Evolutionary conservation across 805 yeast genomes (phyloP), one percentile per base, ranked within the genome.

Genomic region (Wickerhamomyces kurtzmanii): DNA sequence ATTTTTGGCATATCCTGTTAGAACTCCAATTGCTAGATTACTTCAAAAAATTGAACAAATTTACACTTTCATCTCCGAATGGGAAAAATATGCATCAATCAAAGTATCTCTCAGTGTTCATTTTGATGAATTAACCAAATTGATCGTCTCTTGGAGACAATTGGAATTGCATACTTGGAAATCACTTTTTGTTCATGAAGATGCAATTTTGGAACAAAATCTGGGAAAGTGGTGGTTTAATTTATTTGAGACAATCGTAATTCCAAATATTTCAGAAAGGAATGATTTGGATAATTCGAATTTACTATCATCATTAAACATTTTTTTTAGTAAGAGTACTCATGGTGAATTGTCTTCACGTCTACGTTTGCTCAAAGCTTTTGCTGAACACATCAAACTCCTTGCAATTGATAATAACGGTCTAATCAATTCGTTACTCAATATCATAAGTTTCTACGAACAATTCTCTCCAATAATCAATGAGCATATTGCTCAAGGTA

Each of bases 151-250:
- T 0, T 91, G 99, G 99, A 73, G 99, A 60, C 72, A 71, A 42
- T 51, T 87, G 22, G 99, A 91, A 50, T 65, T 91, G 26, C 62
- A 78, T 0, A 76, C 94, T 2, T 91, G 97, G 96, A 75, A 75
- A 27, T 60, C 75, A 3, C 60, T 91, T 24, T 79, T 91, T 44
- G 60, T 53, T 7, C 66, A 71, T 32, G 95, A 85, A 47, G 79
- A 74, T 27, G 37, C 43, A 12, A 53, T 55, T 0, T 43, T 68
- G 12, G 62, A 65, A 31, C 59, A 58, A 25, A 60, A 53, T 6
- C 55, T 76, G 26, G 85, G 93, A 14, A 73, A 73, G 38, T 86
- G 94, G 91, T 89, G 96, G 94, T 91, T 77, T 57, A 74, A 86
- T 47, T 59, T 91, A 27, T 91, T 78, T 47, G 97, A 91, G 48